Evolutionary conservation across 2,329 filamentous ascomycete genomes (phyloP), one percentile per base, ranked within the genome.

Genomic region (Microdochium nivale): DNA sequence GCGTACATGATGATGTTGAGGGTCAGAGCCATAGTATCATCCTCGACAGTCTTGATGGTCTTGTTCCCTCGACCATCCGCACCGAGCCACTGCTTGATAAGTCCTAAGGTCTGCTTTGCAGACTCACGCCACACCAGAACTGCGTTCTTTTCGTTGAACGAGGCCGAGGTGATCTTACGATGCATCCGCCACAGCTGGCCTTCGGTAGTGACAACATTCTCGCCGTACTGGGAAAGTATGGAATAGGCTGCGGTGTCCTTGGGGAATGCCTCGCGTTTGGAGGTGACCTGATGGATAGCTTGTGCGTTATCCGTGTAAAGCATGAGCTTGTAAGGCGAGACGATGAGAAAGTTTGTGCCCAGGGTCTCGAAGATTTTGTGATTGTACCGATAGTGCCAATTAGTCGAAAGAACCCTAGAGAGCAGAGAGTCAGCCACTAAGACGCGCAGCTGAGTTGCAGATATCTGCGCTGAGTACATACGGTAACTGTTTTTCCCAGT

Each of bases 81-180:
- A 1, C 69, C 72, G 4, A 78, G 67, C 82, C 84, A 88, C 48
- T 74, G 72, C 33, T 67, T 64, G 27, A 87, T 60, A 78, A 88
- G 78, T 13, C 77, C 75, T 54, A 78, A 70, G 0, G 85, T 79
- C 69, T 91, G 87, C 52, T 73, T 57, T 23, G 86, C 70, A 1
- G 78, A 75, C 62, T 88, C 83, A 9, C 69, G 70, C 66, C 84
- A 88, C 1, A 87, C 82, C 25, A 87, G 65, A 14, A 76, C 73
- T 51, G 88, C 84, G 65, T 89, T 91, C 68, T 78, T 83, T 70
- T 92, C 88, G 52, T 85, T 88, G 66, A 92, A 91, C 3, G 81
- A 81, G 0, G 86, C 81, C 25, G 83, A 80, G 1, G 83, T 86
- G 44, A 84, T 77, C 67, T 87, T 89, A 55, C 87, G 79, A 64